phyloP scores from a whole-genome alignment of 768 basidiomycete species.

The Xerocomellus chrysenteron region DNA sequence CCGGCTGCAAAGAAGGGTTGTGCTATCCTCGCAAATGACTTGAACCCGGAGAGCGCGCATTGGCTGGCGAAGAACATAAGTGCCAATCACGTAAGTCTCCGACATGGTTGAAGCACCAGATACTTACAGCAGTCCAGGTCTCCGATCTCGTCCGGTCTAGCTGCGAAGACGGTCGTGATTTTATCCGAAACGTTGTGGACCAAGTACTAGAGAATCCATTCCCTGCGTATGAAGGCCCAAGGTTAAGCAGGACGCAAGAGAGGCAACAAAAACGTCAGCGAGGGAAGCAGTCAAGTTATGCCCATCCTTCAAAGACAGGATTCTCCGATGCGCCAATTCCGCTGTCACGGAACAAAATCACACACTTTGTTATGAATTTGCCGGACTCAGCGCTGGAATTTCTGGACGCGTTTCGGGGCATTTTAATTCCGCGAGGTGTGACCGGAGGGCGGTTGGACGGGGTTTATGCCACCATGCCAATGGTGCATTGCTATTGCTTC shows the following conservation, averaged over 20 bases:
- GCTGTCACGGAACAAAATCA: constrained; percentile 53
- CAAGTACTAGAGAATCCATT: constrained; percentile 67
- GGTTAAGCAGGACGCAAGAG: constrained; percentile 30
- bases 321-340: constrained; percentile 8
- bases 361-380: constrained; percentile 97
- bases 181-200: constrained; percentile 63
- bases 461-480: constrained; percentile 61
- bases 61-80: constrained; percentile 72
- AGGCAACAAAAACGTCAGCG: constrained; percentile 48
- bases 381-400: constrained; percentile 91
- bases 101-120: neutral
- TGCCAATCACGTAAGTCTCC: constrained; percentile 67
- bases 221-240: constrained; percentile 51
- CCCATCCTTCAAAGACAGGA: neutral
- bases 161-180: constrained; percentile 84
- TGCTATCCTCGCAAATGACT: constrained; percentile 87
- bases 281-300: constrained; percentile 14
- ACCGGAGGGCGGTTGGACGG: constrained; percentile 45
- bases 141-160: constrained; percentile 63
- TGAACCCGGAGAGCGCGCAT: constrained; percentile 86
- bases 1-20: constrained; percentile 93
- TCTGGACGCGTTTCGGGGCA: constrained; percentile 83
- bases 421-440: constrained; percentile 46
- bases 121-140: constrained; percentile 45
- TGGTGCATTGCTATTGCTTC: constrained; percentile 96